These are phyloP conservation scores for Vicia villosa DNA, from an alignment of 306 rosid genomes.

Conservation along the genomic window DNA sequence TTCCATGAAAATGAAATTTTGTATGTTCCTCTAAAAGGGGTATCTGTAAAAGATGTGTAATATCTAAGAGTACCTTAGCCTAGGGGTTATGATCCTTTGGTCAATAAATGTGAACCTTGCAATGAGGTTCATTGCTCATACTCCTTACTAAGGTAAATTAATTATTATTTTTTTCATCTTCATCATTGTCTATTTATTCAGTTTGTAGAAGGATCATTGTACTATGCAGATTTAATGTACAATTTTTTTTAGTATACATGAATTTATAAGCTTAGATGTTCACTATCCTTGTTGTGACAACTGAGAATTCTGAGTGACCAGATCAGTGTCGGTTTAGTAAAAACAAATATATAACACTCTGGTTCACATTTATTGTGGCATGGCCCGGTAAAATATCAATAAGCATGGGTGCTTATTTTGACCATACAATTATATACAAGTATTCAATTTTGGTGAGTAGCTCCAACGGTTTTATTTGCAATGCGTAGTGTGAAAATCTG, in stretches of 20 bases:
- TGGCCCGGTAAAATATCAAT: no score
- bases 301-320: no score
- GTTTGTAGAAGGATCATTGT: constrained; percentile 52
- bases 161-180: constrained; percentile 30
- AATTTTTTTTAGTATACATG: constrained; percentile 61
- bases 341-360: no score
- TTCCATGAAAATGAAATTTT: constrained; percentile 44
- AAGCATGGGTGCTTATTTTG: no score
- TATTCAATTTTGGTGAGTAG: no score
- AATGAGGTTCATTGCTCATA: constrained; percentile 52
- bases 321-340: no score
- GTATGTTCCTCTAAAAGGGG: constrained; percentile 34
- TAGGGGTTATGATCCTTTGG: constrained; percentile 38
- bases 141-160: constrained; percentile 45
- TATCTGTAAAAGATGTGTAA: constrained; percentile 42
- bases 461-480: no score
- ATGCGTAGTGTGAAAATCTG: no score
- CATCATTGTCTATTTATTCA: constrained; percentile 42
- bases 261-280: constrained; percentile 40
- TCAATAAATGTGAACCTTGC: constrained; percentile 47
- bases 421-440: no score
- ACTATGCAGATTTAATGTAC: constrained; percentile 50
- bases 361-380: no score
- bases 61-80: constrained; percentile 29
- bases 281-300: no score